Evolutionary conservation across 495 filamentous ascomycete genomes (phyloP), one percentile per base, ranked within the genome.

Genomic region (Lineolata rhizophorae): DNA sequence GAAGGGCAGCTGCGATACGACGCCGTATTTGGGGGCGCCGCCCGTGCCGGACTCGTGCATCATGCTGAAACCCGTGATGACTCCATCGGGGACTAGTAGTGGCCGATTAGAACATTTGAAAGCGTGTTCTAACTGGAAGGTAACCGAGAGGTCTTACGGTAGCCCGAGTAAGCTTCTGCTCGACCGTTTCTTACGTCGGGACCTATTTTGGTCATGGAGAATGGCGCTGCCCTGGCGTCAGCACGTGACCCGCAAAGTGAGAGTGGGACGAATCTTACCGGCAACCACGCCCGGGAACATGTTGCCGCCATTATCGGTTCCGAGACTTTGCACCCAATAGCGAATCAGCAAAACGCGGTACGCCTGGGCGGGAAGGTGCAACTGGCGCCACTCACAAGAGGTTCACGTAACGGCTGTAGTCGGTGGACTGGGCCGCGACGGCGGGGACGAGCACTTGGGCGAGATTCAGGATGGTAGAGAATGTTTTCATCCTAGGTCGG

Each of bases 11-110:
- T 80, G 75, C 3, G 64, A 57, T 12, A 80, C 67, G 5, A 72
- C 68, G 0, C 74, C 73, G 36, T 79, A 81, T 49, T 77, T 80
- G 1, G 74, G 72, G 2, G 72, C 72, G 9, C 75, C 75, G 2
- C 76, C 76, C 5, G 70, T 82, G 2, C 75, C 75, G 31, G 65
- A 68, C 46, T 79, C 74, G 42, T 81, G 75, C 59, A 76, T 70
- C 58, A 78, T 55, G 26, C 65, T 72, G 48, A 80, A 78, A 5
- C 69, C 75, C 5, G 62, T 69, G 40, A 81, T 64, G 10, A 62
- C 59, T 4, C 72, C 72, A 3, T 37, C 44, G 3, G 67, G 43
- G 13, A 64, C 28, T 6, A 13, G 17, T 30, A 17, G 9, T n/a
- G 22, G 8, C 22, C 22, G 22, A 8, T 26, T 8, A 26, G 9